A percentile compares a stretch with the other conserved stretches of the same genome.
These are phyloP conservation scores for Rosellinia necatrix DNA, from an alignment of 2,329 filamentous ascomycete species.

Conservation along the genomic window DNA sequence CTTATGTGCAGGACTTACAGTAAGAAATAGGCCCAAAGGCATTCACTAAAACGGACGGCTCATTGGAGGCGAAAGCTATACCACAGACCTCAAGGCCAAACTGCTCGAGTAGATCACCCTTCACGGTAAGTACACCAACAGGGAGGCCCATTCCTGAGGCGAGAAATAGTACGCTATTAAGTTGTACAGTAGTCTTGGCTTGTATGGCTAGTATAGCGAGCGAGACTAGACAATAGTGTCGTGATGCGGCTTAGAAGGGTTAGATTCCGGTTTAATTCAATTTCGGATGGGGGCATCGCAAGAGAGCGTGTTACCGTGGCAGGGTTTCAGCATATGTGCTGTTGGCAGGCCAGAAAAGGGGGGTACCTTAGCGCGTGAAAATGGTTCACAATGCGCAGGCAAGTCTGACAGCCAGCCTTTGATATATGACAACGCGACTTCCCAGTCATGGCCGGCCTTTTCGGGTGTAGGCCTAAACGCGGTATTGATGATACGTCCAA, in stretches of 20 bases:
- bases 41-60: constrained; percentile 50
- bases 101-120: constrained; percentile 39
- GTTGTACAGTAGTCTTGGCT: constrained; percentile 14
- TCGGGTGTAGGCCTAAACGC: constrained; percentile 33
- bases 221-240: constrained; percentile 49
- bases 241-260: constrained; percentile 43
- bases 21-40: constrained; percentile 54
- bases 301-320: constrained; percentile 45
- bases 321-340: constrained; percentile 47
- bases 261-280: background rate
- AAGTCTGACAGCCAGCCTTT: constrained; percentile 40
- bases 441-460: constrained; percentile 29
- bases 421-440: constrained; percentile 30
- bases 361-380: constrained; percentile 29
- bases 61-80: constrained; percentile 50
- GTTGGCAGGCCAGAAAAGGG: constrained; percentile 41
- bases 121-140: background rate
- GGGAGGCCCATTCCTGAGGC: background rate
- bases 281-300: background rate
- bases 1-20: constrained; percentile 41
- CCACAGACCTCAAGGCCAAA: constrained; percentile 49
- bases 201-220: constrained; percentile 40
- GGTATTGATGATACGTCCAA: constrained; percentile 50
- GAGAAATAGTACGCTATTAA: constrained; percentile 17
- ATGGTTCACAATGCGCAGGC: constrained; percentile 42